These are phyloP conservation scores for Globisporangium cystogenes DNA, from an alignment of 352 stramenopile genomes.

Conservation along the genomic window DNA sequence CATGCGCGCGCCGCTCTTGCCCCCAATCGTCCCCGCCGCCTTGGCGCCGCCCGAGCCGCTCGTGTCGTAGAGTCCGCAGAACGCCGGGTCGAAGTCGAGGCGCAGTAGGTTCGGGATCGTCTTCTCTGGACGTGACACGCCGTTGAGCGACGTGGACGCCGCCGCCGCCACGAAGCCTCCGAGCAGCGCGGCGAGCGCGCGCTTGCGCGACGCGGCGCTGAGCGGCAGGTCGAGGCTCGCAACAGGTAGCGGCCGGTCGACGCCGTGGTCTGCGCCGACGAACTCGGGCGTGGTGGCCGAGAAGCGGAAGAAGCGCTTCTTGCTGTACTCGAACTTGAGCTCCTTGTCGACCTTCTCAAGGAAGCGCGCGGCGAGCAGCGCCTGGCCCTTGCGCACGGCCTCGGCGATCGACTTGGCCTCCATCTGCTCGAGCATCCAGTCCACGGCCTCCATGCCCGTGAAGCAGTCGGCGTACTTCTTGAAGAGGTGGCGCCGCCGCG, in stretches of 20 bases:
- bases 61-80: constrained; percentile 62
- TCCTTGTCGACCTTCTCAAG: constrained; percentile 83
- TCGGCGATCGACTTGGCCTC: constrained; percentile 76
- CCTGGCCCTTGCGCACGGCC: constrained; percentile 76
- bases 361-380: constrained; percentile 53
- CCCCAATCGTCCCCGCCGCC: not conserved
- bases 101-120: constrained; percentile 71
- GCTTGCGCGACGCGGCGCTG: constrained; percentile 45
- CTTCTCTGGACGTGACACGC: constrained; percentile 71
- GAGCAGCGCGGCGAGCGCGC: constrained; percentile 61
- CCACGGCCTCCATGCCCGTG: constrained; percentile 78
- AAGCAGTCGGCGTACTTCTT: constrained; percentile 83
- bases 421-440: constrained; percentile 87
- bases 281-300: constrained; percentile 74
- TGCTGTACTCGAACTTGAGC: constrained; percentile 81
- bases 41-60: constrained; percentile 21
- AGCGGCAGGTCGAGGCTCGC: constrained; percentile 64
- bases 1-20: constrained; percentile 24
- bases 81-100: constrained; percentile 71
- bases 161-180: constrained; percentile 75
- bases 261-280: constrained; percentile 22
- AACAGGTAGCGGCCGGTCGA: constrained; percentile 32
- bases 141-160: constrained; percentile 72
- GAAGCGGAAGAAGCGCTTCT: constrained; percentile 79
- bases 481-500: constrained; percentile 67